Base-by-base conservation (phyloP, 345 rosid genomes). In the Toxicodendron radicans region DNA sequence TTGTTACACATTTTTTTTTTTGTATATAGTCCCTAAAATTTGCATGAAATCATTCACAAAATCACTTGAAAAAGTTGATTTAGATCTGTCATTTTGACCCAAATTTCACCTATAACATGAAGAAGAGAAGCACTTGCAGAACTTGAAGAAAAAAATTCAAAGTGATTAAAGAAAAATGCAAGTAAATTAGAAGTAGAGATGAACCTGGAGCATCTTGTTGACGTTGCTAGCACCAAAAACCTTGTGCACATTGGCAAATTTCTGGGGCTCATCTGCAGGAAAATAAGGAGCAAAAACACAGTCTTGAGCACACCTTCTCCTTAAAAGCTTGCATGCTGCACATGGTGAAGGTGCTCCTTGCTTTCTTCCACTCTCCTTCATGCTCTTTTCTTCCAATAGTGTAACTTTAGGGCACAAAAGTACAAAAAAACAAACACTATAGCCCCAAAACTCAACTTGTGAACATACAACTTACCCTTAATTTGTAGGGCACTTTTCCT, bases 151-250 rank as follows among this genome's bases (percentile, higher is more conserved):
- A 14, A 33, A 33, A 20, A 20, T 21, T 53, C 49, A 20, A 20
- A 54, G 51, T 32, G 52, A 18, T 56, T 52, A 1, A 7, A 46
- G 10, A 59, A 27, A 58, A 20, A n/a, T 38, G 43, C 43, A 38
- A 38, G 43, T 38, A 27, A 27, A 27, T 27, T 5, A 4, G 18
- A 14, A 58, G 21, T 20, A 12, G 56, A 1, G 11, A 13, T 51
- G 16, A 41, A 85, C 98, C 98, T 94, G 98, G 70, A 91, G 85
- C 98, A 94, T 94, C 86, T 94, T 94, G 88, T 85, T 90, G 84
- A 94, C 94, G 83, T 94, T 91, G 81, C 97, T 94, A 59, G 98
- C 97, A 8, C 97, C 97, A 46, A 94, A 94, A 14, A 94, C 98
- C 86, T 89, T 87, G 81, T 94, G 97, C 41, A 94, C 97, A 66